Evolutionary conservation across 2,329 filamentous ascomycete genomes (phyloP).

Genomic region (Pseudogymnoascus sp.): DNA sequence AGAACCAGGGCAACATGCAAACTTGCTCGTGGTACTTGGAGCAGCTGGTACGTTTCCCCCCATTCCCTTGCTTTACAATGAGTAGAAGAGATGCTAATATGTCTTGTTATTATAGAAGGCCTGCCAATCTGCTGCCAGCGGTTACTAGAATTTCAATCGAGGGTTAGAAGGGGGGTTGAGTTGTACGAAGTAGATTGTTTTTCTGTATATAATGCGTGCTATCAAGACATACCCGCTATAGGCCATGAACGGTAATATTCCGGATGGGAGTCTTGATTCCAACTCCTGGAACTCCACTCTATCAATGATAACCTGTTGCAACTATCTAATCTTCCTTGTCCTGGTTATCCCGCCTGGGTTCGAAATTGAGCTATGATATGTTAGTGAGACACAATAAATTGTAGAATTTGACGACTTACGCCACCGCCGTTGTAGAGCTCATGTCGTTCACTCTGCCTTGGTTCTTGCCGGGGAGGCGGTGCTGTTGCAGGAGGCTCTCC

Average conservation of each 20-base stretch:
- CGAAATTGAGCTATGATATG: conserved; percentile 19
- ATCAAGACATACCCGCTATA: conserved; percentile 11
- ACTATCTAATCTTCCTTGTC: conserved; percentile 13
- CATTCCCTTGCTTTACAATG: background rate
- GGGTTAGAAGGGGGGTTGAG: background rate
- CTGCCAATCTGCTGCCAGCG: conserved; percentile 70
- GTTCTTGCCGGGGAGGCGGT: conserved; percentile 27
- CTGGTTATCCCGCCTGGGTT: conserved; percentile 18
- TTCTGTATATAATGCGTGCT: conserved; percentile 12
- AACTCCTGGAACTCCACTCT: conserved; percentile 9
- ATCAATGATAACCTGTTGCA: conserved; percentile 10
- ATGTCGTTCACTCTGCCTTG: background rate
- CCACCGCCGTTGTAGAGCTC: conserved; percentile 13
- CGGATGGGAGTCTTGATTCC: conserved; percentile 11
- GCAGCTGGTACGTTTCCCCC: conserved; percentile 57
- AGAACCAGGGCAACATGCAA: conserved; percentile 86
- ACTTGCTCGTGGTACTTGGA: conserved; percentile 98
- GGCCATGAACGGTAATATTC: conserved; percentile 9
- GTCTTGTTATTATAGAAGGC: conserved; percentile 52
- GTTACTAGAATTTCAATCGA: conserved; percentile 47
- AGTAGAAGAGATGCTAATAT: conserved; percentile 26
- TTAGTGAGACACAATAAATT: conserved; percentile 5
- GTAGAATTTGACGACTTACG: background rate
- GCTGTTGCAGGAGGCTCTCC: background rate
- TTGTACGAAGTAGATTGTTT: conserved; percentile 5